Base-by-base conservation (phyloP, 2,329 filamentous ascomycete genomes). In the Orbilia ellipsospora region DNA sequence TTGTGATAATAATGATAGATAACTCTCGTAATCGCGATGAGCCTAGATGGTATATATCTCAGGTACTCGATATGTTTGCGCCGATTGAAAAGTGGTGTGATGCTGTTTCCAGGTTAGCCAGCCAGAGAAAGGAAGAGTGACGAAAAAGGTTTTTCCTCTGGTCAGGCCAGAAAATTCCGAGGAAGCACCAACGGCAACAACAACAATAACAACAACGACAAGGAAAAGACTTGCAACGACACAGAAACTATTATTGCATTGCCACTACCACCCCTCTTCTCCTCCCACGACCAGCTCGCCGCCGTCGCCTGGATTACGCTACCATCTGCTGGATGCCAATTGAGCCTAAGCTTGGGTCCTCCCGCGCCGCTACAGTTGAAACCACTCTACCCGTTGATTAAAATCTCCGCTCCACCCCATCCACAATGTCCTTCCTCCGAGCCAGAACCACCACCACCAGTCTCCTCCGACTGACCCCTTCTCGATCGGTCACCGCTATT, bases 361-460 rank as follows among this genome's bases (percentile, higher is more conserved):
- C 68, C 10, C 10, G 40, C 40, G 20, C 56, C 18, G 13, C 36
- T 54, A 8, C 55, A 31, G 28, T 42, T 31, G 59, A 42, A 40
- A 40, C 57, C 18, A 48, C 51, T 20, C 64, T 54, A 40, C 61
- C 61, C 57, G 40, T 54, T 52, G 66, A 67, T 67, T 15, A n/a
- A 59, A 31, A 77, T 72, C 73, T 72, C 73, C 61, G 50, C 73
- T 70, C 61, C 40, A 51, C 56, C 31, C 5, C 10, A 16, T 23
- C 42, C 60, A 72, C 45, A 10, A 76, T 77, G 66, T 77, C 73
- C 73, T 62, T 72, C 73, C 73, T 77, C 66, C 73, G 73, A 77
- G 67, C 73, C 55, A 77, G 57, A 64, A 51, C 66, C 56, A 62
- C 66, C 50, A 26, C 62, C 55, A 62, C 73, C 20, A 66, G 66